Percentiles rank a stretch among this genome's conserved stretches.
Evolutionary conservation across 805 yeast species (phyloP).

Genomic region (Phaffomyces thermotolerans): DNA sequence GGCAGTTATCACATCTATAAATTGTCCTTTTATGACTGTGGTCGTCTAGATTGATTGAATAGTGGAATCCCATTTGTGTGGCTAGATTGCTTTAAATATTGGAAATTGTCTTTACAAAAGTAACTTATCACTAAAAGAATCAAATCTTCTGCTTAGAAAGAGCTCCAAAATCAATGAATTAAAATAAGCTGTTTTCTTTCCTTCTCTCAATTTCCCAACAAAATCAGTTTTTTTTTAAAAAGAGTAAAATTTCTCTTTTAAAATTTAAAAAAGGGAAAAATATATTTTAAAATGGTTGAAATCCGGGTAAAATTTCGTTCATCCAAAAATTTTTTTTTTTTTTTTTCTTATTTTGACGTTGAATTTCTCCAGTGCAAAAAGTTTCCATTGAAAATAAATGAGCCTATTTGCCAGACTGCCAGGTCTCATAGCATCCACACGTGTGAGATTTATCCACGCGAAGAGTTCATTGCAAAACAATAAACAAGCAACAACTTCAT

Average conservation of each 20-base stretch:
- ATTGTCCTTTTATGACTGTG: constrained; percentile 10
- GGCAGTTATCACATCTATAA: constrained; percentile 16
- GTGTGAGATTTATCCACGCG: constrained; percentile 2
- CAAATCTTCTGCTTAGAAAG: no score
- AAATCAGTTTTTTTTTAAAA: no score
- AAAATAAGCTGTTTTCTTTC: no score
- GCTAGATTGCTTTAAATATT: no score
- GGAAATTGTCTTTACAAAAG: no score
- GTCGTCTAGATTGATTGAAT: constrained; percentile 13
- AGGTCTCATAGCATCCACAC: constrained; percentile 2
- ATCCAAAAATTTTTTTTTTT: no score
- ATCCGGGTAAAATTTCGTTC: background rate
- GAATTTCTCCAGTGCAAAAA: background rate
- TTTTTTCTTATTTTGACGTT: background rate
- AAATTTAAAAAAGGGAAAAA: no score
- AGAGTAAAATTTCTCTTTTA: no score
- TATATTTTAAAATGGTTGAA: no score
- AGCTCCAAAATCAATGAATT: no score
- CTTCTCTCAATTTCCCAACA: no score
- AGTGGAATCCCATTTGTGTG: constrained; percentile 16
- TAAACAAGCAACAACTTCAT: constrained; percentile 7
- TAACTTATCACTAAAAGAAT: no score
- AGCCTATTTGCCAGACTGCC: constrained; percentile 1
- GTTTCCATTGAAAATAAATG: background rate
- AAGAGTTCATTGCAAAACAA: background rate